Base-by-base conservation (phyloP, 148 eudicot genomes). In the Vaccinium vitisidaea region DNA sequence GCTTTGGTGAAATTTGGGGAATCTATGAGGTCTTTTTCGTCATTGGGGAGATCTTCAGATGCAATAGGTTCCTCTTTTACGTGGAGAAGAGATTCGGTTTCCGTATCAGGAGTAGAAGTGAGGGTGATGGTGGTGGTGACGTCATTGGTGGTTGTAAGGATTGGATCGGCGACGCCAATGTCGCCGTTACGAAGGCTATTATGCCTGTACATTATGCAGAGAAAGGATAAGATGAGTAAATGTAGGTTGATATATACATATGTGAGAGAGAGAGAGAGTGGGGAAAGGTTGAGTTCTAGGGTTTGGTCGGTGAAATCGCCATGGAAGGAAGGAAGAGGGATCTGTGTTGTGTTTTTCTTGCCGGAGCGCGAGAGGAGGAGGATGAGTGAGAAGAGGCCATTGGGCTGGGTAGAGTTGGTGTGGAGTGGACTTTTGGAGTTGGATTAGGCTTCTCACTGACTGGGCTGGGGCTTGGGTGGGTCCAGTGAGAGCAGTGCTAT, bases 11-110 rank as follows among this genome's bases (percentile, higher is more conserved):
- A 82, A 30, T 87, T 89, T 0, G 92, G 88, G 6, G 89, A 87
- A 79, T 77, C 75, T 16, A 54, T 49, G 25, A 63, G 59, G 67
- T 32, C 78, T 71, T 52, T 70, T 36, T 85, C 85, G n/a, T 85
- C 82, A 43, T 80, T 71, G 77, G 90, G 81, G 8, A 84, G 63
- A 10, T 90, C 90, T 63, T 88, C 92, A 30, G 88, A 85, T 13
- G 81, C 80, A 43, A 85, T 27, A 7, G 85, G 84, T 65, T 85
- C 88, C 21, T 85, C 88, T 54, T 82, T 87, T 58, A 81, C 48
- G 56, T 53, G 81, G 14, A 15, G 70, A 12, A 43, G 65, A 58
- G 65, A 54, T 48, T 83, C 86, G 76, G 82, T 49, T 30, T 84
- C 77, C 39, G 71, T 77, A 18, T 86, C 84, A 1, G 82, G 87